Conservation (phyloP, 768 basidiomycete species). For the Lentinula detonsa region DNA sequence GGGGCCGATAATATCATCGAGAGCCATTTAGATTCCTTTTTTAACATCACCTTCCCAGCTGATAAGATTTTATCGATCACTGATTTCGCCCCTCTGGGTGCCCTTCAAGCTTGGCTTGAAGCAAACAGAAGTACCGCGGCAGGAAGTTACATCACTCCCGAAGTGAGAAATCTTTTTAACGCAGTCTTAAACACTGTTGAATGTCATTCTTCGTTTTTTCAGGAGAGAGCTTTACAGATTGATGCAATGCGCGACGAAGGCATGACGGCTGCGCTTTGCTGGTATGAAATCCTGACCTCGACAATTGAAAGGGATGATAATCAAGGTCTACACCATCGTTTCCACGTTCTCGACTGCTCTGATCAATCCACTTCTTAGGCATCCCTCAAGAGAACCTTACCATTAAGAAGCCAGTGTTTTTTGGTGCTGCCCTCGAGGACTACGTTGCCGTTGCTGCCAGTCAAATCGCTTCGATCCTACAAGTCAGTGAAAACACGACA, state of each 20-base stretch:
- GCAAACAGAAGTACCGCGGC: conserved; percentile 17
- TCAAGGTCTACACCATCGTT: neutral
- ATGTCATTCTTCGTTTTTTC: neutral
- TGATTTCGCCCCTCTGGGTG: conserved; percentile 29
- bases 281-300: neutral
- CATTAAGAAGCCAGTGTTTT: conserved; percentile 29
- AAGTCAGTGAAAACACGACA: no score
- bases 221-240: neutral
- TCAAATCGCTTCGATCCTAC: neutral
- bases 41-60: conserved; percentile 24
- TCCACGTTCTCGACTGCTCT: neutral
- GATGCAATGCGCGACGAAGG: neutral
- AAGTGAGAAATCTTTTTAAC: neutral
- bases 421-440: conserved; percentile 25
- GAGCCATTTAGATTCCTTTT: conserved; percentile 33
- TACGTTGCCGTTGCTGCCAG: conserved; percentile 9
- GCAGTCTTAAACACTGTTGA: neutral
- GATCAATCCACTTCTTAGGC: conserved; percentile 7
- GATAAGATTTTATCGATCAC: conserved; percentile 30
- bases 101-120: conserved; percentile 26
- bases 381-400: conserved; percentile 20
- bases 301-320: neutral
- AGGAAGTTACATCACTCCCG: neutral
- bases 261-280: neutral
- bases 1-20: conserved; percentile 25